Conservation (phyloP, 768 basidiomycete genomes). For the Ephemerocybe angulata region DNA sequence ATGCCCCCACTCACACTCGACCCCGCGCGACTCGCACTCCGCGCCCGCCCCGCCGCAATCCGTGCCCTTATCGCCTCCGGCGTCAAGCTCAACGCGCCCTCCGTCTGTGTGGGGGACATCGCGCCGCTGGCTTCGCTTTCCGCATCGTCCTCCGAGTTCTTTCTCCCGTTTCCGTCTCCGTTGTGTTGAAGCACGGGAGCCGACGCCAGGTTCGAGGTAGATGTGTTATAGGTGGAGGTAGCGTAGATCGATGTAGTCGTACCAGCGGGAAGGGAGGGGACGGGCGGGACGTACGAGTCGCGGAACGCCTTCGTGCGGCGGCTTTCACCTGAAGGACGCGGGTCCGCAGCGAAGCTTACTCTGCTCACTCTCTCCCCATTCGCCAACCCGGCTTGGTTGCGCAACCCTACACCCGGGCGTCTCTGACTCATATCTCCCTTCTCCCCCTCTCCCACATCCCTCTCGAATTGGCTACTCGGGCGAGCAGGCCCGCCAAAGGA, state of each 20-base stretch:
- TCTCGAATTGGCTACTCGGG: slow-evolving; percentile 39
- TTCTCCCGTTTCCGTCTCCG: background rate
- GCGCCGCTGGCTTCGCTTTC: slow-evolving; percentile 13
- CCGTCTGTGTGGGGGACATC: slow-evolving; percentile 36
- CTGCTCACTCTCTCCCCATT: slow-evolving; percentile 29
- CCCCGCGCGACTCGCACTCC: background rate
- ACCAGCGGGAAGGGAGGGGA: no score
- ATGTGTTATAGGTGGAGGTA: no score
- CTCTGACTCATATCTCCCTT: slow-evolving; percentile 44
- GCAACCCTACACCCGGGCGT: slow-evolving; percentile 49
- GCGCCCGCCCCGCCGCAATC: slow-evolving; percentile 33
- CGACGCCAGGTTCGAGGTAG: slow-evolving; percentile 18
- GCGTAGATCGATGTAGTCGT: no score
- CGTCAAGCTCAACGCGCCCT: slow-evolving; percentile 43
- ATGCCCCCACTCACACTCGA: slow-evolving; percentile 22
- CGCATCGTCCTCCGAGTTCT: slow-evolving; percentile 12
- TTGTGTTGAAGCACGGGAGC: slow-evolving; percentile 12
- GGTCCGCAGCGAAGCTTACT: slow-evolving; percentile 37
- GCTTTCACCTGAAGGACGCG: slow-evolving; percentile 38
- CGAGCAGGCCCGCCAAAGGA: slow-evolving; percentile 39
- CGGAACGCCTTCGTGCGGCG: slow-evolving; percentile 39
- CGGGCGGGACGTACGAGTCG: slow-evolving; percentile 39
- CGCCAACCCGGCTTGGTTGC: slow-evolving; percentile 39
- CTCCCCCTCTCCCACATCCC: slow-evolving; percentile 36
- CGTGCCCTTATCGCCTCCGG: slow-evolving; percentile 60